Evolutionary conservation across 2,329 filamentous ascomycete genomes (phyloP).

Genomic region (Ophiostoma quercus): DNA sequence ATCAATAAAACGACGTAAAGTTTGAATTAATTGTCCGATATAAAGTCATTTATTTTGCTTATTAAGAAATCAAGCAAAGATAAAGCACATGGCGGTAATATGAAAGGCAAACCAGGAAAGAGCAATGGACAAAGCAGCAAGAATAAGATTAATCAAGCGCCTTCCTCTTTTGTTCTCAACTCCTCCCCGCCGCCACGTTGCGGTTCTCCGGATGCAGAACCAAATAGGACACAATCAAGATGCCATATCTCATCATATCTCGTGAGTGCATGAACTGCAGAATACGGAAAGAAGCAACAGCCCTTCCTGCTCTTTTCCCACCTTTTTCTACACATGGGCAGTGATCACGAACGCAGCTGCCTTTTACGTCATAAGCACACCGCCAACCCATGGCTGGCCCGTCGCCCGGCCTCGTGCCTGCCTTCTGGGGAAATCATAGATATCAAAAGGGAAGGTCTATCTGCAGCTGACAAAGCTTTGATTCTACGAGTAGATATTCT

Average conservation of each 20-base stretch:
- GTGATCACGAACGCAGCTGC: constrained; percentile 1
- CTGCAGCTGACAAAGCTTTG: background rate
- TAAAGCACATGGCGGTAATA: too few relatives aligned
- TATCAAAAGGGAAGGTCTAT: constrained; percentile 12
- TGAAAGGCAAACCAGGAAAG: background rate
- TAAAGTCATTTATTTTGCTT: background rate
- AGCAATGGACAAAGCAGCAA: background rate
- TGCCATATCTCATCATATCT: background rate
- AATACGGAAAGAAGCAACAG: constrained; percentile 9
- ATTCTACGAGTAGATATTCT: background rate
- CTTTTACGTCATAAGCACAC: constrained; percentile 16
- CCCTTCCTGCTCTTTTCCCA: background rate
- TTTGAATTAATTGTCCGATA: background rate
- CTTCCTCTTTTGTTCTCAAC: constrained; percentile 10
- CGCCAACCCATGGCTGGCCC: background rate
- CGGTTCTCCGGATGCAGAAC: constrained; percentile 9
- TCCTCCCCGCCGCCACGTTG: background rate
- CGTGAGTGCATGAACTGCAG: background rate
- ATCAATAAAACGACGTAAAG: background rate
- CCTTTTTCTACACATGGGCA: background rate
- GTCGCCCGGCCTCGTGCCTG: background rate
- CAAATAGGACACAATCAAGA: background rate
- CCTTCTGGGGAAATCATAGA: background rate
- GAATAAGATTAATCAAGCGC: background rate
- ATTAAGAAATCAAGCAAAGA: background rate